Evolutionary conservation across 2,329 filamentous ascomycete species (phyloP).

Genomic region (Aspergillus chevalieri): DNA sequence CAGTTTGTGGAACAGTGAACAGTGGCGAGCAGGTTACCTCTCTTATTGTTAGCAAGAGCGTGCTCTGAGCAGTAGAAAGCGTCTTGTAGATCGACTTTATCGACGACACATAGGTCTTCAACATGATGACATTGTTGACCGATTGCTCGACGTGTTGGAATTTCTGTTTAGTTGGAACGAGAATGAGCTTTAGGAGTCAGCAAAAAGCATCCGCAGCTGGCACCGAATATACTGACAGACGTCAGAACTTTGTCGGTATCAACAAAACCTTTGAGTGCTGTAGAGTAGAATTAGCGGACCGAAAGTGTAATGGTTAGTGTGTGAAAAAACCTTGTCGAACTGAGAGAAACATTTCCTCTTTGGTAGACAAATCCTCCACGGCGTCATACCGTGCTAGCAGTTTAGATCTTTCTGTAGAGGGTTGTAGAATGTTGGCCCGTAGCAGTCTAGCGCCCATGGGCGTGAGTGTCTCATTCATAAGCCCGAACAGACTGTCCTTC

Average conservation of each 20-base stretch:
- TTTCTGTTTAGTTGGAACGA: conserved; percentile 61
- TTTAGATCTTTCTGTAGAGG: conserved; percentile 65
- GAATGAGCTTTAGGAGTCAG: conserved; percentile 57
- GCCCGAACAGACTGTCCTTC: conserved; percentile 72
- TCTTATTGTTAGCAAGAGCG: conserved; percentile 62
- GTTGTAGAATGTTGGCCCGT: conserved; percentile 80
- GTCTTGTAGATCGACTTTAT: conserved; percentile 64
- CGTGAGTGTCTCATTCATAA: conserved; percentile 78
- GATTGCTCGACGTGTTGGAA: conserved; percentile 69
- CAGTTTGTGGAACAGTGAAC: not conserved
- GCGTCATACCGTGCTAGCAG: conserved; percentile 72
- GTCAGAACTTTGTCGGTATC: conserved; percentile 78
- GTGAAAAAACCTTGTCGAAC: conserved; percentile 57
- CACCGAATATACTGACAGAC: conserved; percentile 45
- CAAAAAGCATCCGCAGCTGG: not conserved
- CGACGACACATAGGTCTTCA: conserved; percentile 72
- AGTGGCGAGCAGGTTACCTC: conserved; percentile 35
- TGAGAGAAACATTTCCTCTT: conserved; percentile 77
- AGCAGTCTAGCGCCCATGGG: conserved; percentile 84
- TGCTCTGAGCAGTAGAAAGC: conserved; percentile 57
- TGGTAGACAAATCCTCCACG: conserved; percentile 71
- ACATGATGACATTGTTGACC: conserved; percentile 77
- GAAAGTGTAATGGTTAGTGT: not conserved
- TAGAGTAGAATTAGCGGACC: conserved; percentile 2
- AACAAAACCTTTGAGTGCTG: conserved; percentile 66